Base-by-base conservation (phyloP, 805 yeast genomes). In the Metschnikowia dekortorum region DNA sequence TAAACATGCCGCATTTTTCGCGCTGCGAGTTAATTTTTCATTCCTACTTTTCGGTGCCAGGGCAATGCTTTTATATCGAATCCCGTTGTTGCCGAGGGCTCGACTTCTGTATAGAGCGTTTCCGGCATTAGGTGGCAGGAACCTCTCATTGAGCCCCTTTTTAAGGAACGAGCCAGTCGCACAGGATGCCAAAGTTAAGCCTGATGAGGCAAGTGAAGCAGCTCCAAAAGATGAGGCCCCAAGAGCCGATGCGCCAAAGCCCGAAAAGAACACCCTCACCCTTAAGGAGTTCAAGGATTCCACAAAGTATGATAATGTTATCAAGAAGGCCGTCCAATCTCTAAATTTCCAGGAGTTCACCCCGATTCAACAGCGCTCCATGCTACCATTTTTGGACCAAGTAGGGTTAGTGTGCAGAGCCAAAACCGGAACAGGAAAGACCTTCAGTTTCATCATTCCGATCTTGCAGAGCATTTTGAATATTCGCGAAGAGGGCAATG, bases 381-480 rank as follows among this genome's bases (percentile, higher is more conserved):
- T 87, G 41, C 70, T 75, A 44, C 85, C 87, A 22, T 75, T 81
- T 39, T 68, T 86, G 37, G 61, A 71, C 13, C 71, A 73, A 37
- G 71, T 76, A n/a, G 91, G 92, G 56, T 74, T 89, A 39, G 89
- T 90, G 22, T 90, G 89, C 36, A 78, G 96, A 61, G 97, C 97
- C 29, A 89, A 89, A 66, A 90, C 97, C 3, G 97, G 97, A 65
- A 90, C 97, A 2, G 97, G 97, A 61, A 90, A 90, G 66, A 90
- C 97, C 0, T 81, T 87, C 54, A 95, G 97, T 0, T 90, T 89
- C 66, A 85, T 91, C 53, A 73, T 91, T 39, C 97, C 97, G 2
- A 70, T 87, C 10, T 70, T 89, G 42, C 86, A 89, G 62, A 78
- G 80, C 42, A 68, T 77, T 51, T 56, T 71, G 61, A 68, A 70